Conservation (phyloP, 331 rosid species). For the Quercus phellos region DNA sequence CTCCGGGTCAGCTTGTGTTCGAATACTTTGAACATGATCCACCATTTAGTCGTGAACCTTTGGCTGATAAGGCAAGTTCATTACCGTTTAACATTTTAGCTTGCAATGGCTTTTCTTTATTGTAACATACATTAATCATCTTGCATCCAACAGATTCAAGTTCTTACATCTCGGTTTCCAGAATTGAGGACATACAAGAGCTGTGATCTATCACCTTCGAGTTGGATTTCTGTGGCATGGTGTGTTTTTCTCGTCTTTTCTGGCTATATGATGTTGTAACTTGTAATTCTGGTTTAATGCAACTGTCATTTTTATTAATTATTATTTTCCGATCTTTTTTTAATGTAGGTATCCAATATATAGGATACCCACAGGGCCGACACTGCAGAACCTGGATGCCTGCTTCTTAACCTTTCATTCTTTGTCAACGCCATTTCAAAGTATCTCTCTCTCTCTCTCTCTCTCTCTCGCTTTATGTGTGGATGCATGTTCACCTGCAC, state of each 20-base stretch:
- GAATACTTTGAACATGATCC: slow-evolving; percentile 70
- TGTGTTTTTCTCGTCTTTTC: slow-evolving; percentile 25
- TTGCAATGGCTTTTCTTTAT: neutral
- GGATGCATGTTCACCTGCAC: neutral
- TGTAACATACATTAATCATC: slow-evolving; percentile 20
- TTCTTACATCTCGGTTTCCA: slow-evolving; percentile 69
- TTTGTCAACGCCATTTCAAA: slow-evolving; percentile 54
- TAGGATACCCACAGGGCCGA: slow-evolving; percentile 92
- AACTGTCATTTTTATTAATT: neutral
- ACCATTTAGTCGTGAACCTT: slow-evolving; percentile 80
- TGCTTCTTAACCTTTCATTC: slow-evolving; percentile 86
- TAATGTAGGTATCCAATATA: slow-evolving; percentile 84
- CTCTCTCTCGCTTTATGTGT: neutral
- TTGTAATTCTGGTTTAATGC: neutral
- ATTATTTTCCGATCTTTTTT: neutral
- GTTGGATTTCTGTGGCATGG: slow-evolving; percentile 94
- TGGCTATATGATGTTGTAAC: slow-evolving; percentile 2
- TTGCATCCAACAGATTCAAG: slow-evolving; percentile 53
- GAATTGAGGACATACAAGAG: slow-evolving; percentile 70
- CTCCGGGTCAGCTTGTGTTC: slow-evolving; percentile 60
- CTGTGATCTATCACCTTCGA: slow-evolving; percentile 80
- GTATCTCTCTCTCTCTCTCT: slow-evolving; percentile 33
- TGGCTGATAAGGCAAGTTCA: slow-evolving; percentile 72
- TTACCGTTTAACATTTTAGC: slow-evolving; percentile 5
- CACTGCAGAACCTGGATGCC: slow-evolving; percentile 75